Evolutionary conservation across 768 basidiomycete species (phyloP).

Genomic region (Mycena kentingensis): DNA sequence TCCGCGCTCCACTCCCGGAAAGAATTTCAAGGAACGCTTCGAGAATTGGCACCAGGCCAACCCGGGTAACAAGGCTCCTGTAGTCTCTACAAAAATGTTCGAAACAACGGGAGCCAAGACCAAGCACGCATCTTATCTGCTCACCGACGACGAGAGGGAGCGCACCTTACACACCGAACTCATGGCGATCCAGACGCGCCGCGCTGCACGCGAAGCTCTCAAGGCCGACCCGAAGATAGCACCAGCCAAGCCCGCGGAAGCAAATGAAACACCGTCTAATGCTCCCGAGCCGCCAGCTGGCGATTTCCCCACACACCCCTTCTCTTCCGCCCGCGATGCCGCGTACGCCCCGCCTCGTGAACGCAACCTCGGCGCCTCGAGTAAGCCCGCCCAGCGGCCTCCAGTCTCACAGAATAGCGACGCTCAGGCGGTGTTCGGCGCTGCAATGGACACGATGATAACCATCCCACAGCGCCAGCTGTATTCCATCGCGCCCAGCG

Average conservation of each 20-base stretch:
- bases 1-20: background rate
- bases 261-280: too few relatives aligned
- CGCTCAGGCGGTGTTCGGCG: too few relatives aligned
- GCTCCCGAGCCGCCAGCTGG: too few relatives aligned
- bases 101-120: background rate
- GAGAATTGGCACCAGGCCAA: background rate
- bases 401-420: too few relatives aligned
- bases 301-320: background rate
- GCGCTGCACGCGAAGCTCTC: conserved; percentile 20
- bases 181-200: conserved; percentile 19
- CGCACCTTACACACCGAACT: too few relatives aligned
- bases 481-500: conserved; percentile 19
- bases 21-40: background rate
- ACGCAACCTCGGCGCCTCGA: background rate
- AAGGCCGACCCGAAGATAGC: too few relatives aligned
- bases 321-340: background rate
- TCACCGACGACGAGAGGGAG: background rate
- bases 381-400: too few relatives aligned
- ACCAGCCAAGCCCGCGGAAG: too few relatives aligned
- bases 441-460: conserved; percentile 21
- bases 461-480: conserved; percentile 24
- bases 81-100: background rate
- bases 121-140: background rate
- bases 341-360: background rate
- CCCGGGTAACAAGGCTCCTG: background rate